phyloP scores from a whole-genome alignment of 495 filamentous ascomycete genomes.

The Podospora bellae-mahoneyi region DNA sequence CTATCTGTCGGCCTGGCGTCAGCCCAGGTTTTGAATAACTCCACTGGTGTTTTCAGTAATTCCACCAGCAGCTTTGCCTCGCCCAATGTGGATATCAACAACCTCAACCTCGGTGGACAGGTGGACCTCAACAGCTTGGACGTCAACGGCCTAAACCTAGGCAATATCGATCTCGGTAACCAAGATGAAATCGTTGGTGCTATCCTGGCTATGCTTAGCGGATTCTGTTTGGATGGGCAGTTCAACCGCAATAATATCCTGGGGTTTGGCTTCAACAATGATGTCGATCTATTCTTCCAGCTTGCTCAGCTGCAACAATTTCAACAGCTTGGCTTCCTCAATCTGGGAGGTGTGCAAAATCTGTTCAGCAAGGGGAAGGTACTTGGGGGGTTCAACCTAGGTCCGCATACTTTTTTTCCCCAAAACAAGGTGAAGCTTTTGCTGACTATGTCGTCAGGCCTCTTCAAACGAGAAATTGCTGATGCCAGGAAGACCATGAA shows the following conservation, averaged over 20 bases:
- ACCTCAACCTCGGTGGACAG: not conserved
- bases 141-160: conserved; percentile 40
- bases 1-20: conserved; percentile 33
- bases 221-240: conserved; percentile 38
- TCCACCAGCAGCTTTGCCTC: conserved; percentile 5
- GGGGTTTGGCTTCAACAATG: conserved; percentile 32
- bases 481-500: conserved; percentile 30
- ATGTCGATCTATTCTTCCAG: conserved; percentile 42
- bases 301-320: conserved; percentile 43
- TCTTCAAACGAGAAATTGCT: conserved; percentile 40
- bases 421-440: not conserved
- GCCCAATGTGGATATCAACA: not conserved
- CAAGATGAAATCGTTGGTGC: conserved; percentile 32
- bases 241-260: conserved; percentile 33
- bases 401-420: conserved; percentile 16
- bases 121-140: conserved; percentile 22
- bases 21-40: conserved; percentile 19
- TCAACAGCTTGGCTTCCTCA: conserved; percentile 40
- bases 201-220: conserved; percentile 32
- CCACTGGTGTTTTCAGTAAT: conserved; percentile 8
- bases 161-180: conserved; percentile 45
- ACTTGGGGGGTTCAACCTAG: conserved; percentile 36
- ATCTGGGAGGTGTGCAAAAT: conserved; percentile 32
- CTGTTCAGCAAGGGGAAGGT: conserved; percentile 38
- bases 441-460: conserved; percentile 24